Evolutionary conservation across 148 eudicot species (phyloP), one percentile per base, ranked within the genome.

Genomic region (Vaccinium vitisidaea): DNA sequence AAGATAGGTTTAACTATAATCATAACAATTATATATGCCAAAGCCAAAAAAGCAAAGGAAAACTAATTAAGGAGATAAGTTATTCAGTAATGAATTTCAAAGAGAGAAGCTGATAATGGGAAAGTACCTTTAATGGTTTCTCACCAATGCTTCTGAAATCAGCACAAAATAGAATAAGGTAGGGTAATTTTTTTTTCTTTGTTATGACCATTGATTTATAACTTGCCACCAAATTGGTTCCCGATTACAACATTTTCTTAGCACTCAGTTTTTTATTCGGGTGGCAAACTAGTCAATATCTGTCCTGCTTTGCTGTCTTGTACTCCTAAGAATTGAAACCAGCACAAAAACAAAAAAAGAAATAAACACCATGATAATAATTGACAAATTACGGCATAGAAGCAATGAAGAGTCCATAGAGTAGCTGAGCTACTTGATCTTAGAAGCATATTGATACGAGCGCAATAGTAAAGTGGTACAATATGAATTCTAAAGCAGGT

Each of bases 271-370:
- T 32, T 32, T 84, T 39, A 96, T 90, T 70, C 89, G 88, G 55
- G 97, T 94, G 71, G 90, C 99, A 88, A 95, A 97, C 90, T 95
- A 98, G 76, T 92, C 89, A 48, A 94, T 89, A 43, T 87, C 90
- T 0, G 85, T 75, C 78, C 80, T 73, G 50, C 49, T 88, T 79
- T 87, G 90, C 80, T 85, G 92, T 81, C 88, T 90, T 86, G 84
- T 85, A 87, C 93, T 97, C 88, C 98, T 91, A 7, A 97, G 86
- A 82, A 95, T 89, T 30, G 98, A 91, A 77, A 84, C 95, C 99
- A 94, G 93, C 82, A 75, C 53, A 18, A 69, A 58, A 80, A 70
- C 46, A 46, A 81, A 82, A 32, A 27, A 32, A 86, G 36, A 30
- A 56, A 16, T 9, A 76, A 82, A 48, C 9, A 25, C 16, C 9